Conservation (phyloP, 169 alveolate genomes). For the Plasmodium cynomolgi region DNA sequence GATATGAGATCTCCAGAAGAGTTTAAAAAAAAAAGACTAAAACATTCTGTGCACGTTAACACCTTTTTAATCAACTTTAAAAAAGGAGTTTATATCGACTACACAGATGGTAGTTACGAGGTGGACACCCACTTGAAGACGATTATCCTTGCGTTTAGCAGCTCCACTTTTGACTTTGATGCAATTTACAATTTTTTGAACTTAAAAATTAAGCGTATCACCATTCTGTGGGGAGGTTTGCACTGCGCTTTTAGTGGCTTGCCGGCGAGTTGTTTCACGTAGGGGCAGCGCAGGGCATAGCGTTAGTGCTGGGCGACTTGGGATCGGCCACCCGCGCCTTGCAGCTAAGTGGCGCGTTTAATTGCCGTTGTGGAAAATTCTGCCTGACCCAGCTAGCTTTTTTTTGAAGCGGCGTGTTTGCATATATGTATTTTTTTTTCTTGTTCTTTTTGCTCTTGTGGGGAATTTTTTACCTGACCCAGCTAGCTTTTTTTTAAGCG, state of each 20-base stretch:
- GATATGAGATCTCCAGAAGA: constrained; percentile 45
- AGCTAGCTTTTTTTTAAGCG: neutral
- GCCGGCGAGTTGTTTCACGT: constrained; percentile 48
- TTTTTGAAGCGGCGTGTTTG: too few relatives aligned
- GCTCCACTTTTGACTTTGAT: constrained; percentile 32
- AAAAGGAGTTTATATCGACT: constrained; percentile 47
- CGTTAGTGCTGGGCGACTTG: neutral
- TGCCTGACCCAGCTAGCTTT: neutral
- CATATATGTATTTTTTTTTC: neutral
- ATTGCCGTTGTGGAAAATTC: neutral
- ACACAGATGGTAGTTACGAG: constrained; percentile 31
- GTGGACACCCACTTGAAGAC: constrained; percentile 20
- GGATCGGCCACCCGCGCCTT: neutral
- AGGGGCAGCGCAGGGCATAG: neutral
- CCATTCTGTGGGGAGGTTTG: constrained; percentile 52
- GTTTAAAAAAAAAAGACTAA: constrained; percentile 37
- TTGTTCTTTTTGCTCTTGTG: neutral
- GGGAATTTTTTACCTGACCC: neutral
- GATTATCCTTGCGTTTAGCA: constrained; percentile 20
- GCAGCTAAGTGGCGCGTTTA: neutral
- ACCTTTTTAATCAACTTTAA: constrained; percentile 51
- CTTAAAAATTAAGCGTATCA: constrained; percentile 56
- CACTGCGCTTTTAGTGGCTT: constrained; percentile 26
- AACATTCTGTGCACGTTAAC: constrained; percentile 67
- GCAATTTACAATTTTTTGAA: constrained; percentile 52